Evolutionary conservation across 2,329 filamentous ascomycete species (phyloP).

Genomic region (Neonectria sp.): DNA sequence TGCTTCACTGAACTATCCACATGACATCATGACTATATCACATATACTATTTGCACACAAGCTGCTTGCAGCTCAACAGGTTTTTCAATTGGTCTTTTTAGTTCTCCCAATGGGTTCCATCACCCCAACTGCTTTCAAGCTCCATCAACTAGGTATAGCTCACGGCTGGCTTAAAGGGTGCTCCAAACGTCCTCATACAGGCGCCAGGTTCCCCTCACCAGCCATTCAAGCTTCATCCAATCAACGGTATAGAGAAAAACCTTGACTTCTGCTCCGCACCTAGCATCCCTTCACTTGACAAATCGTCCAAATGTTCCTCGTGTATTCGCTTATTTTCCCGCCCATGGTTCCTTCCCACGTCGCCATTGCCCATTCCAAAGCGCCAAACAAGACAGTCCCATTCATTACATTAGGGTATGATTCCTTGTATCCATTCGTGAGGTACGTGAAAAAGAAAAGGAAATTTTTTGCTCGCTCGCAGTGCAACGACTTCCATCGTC

Average conservation of each 20-base stretch:
- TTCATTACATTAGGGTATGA: slow-evolving; percentile 51
- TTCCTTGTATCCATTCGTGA: slow-evolving; percentile 45
- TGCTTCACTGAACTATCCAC: not conserved
- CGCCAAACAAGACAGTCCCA: slow-evolving; percentile 41
- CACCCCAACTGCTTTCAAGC: slow-evolving; percentile 7
- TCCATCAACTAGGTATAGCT: slow-evolving; percentile 12
- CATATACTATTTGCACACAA: not conserved
- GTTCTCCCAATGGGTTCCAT: slow-evolving; percentile 19
- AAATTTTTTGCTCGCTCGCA: slow-evolving; percentile 30
- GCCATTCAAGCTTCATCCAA: not conserved
- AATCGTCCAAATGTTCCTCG: slow-evolving; percentile 18
- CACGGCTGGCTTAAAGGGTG: not conserved
- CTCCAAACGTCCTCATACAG: not conserved
- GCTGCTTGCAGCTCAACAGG: not conserved
- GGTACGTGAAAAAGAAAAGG: slow-evolving; percentile 34
- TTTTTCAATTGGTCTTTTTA: slow-evolving; percentile 9
- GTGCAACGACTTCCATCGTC: slow-evolving; percentile 25
- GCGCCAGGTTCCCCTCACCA: not conserved
- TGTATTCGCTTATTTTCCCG: slow-evolving; percentile 21
- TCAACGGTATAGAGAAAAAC: slow-evolving; percentile 4
- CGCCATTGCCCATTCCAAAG: slow-evolving; percentile 36
- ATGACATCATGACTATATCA: slow-evolving; percentile 7
- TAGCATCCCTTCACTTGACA: slow-evolving; percentile 9
- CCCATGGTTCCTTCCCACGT: slow-evolving; percentile 27
- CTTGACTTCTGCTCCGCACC: slow-evolving; percentile 2